phyloP scores from a whole-genome alignment of 1,284 basidiomycete genomes.

The Moniliophthora roreri region DNA sequence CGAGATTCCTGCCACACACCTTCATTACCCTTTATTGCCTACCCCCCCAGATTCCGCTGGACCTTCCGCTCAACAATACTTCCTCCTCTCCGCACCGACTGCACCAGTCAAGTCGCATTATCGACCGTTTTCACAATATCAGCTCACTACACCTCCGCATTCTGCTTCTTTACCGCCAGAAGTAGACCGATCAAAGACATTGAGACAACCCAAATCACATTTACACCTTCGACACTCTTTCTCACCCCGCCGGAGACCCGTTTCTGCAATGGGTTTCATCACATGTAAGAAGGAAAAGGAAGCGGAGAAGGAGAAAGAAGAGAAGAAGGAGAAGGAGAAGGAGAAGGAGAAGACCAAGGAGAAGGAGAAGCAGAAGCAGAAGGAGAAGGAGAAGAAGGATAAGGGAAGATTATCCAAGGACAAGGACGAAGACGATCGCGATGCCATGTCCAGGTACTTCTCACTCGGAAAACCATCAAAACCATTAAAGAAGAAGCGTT shows the following conservation, averaged over 20 bases:
- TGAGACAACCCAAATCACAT: background rate
- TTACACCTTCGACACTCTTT: background rate
- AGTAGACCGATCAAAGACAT: constrained; percentile 7
- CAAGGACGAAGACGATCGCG: background rate
- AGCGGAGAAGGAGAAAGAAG: constrained; percentile 20
- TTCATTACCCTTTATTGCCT: constrained; percentile 1
- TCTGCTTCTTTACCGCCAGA: constrained; percentile 14
- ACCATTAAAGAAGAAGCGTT: constrained; percentile 4
- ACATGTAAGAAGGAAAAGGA: constrained; percentile 20
- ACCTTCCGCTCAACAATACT: background rate
- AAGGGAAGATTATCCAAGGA: too few relatives aligned
- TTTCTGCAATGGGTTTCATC: constrained; percentile 29
- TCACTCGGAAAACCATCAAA: background rate
- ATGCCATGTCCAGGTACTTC: background rate
- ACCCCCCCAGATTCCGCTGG: constrained; percentile 5
- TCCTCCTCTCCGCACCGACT: constrained; percentile 1
- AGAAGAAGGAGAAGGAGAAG: background rate
- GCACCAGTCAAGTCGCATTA: constrained; percentile 20
- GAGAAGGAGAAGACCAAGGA: constrained; percentile 20
- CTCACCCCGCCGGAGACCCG: background rate
- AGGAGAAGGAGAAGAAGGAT: background rate
- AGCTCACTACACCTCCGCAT: constrained; percentile 11
- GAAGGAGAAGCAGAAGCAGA: constrained; percentile 3
- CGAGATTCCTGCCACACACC: background rate
- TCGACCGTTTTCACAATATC: constrained; percentile 22